Evolutionary conservation across 2,329 filamentous ascomycete genomes (phyloP).

Genomic region (Lecanosticta acicola): DNA sequence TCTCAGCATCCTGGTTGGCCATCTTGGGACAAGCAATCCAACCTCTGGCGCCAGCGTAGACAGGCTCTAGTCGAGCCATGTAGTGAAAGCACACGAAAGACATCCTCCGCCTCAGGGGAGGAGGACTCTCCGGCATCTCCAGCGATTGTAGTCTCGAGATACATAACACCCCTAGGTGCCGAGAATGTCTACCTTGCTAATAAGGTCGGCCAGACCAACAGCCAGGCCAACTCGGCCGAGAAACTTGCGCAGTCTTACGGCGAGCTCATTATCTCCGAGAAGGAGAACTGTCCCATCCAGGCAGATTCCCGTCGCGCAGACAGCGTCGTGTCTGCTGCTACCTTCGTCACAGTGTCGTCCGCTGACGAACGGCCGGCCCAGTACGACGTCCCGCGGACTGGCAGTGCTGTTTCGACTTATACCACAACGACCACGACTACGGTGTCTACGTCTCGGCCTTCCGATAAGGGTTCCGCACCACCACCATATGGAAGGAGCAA

Average conservation of each 20-base stretch:
- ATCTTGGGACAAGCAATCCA: conserved; percentile 29
- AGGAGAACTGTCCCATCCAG: conserved; percentile 14
- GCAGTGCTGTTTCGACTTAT: conserved; percentile 11
- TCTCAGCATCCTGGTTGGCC: conserved; percentile 23
- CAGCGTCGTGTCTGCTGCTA: conserved; percentile 25
- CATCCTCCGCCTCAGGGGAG: not conserved
- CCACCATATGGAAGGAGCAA: conserved; percentile 9
- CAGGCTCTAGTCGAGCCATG: conserved; percentile 15
- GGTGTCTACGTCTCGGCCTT: not conserved
- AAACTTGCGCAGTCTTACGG: conserved; percentile 20
- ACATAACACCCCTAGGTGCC: conserved; percentile 27
- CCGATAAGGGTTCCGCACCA: conserved; percentile 1
- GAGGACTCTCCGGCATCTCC: conserved; percentile 17
- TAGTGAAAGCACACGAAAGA: not conserved
- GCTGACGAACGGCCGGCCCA: conserved; percentile 16
- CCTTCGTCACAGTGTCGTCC: conserved; percentile 23
- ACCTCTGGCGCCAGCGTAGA: conserved; percentile 28
- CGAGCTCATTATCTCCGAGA: conserved; percentile 19
- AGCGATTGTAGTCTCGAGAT: conserved; percentile 31
- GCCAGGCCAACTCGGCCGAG: conserved; percentile 5
- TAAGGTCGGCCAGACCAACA: not conserved
- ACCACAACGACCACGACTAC: conserved; percentile 15
- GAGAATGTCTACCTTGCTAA: conserved; percentile 14
- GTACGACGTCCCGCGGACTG: conserved; percentile 12
- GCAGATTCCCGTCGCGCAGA: conserved; percentile 22